Evolutionary conservation across 148 eudicot genomes (phyloP).

Genomic region (Rhododendron simsii): DNA sequence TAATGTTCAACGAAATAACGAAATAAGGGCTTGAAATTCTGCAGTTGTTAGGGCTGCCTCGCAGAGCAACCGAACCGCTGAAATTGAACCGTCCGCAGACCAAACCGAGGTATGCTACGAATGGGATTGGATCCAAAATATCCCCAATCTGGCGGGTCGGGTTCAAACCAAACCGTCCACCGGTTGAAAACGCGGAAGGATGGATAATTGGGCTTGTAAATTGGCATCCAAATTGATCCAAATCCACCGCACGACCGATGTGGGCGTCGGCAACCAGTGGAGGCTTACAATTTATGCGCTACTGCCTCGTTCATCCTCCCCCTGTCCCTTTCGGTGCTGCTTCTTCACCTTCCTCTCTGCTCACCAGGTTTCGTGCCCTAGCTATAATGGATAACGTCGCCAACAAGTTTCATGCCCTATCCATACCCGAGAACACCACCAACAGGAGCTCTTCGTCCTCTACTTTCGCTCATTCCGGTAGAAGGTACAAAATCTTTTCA

Average conservation of each 20-base stretch:
- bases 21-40: too few relatives aligned
- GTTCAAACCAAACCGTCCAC: too few relatives aligned
- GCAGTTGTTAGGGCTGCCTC: too few relatives aligned
- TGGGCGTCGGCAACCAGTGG: constrained; percentile 7
- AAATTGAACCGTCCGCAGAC: too few relatives aligned
- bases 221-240: too few relatives aligned
- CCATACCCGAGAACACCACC: background rate
- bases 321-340: constrained; percentile 1
- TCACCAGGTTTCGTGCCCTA: constrained; percentile 13
- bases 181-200: too few relatives aligned
- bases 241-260: background rate
- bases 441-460: constrained; percentile 24
- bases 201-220: too few relatives aligned
- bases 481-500: constrained; percentile 20
- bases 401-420: constrained; percentile 9
- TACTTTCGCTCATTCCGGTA: constrained; percentile 16
- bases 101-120: too few relatives aligned
- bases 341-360: background rate
- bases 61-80: too few relatives aligned
- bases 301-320: constrained; percentile 19
- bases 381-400: constrained; percentile 1
- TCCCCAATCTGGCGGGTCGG: too few relatives aligned
- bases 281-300: constrained; percentile 17
- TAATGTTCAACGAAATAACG: too few relatives aligned
- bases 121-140: too few relatives aligned